phyloP scores from a whole-genome alignment of 495 filamentous ascomycete genomes.

The Letharia lupina region DNA sequence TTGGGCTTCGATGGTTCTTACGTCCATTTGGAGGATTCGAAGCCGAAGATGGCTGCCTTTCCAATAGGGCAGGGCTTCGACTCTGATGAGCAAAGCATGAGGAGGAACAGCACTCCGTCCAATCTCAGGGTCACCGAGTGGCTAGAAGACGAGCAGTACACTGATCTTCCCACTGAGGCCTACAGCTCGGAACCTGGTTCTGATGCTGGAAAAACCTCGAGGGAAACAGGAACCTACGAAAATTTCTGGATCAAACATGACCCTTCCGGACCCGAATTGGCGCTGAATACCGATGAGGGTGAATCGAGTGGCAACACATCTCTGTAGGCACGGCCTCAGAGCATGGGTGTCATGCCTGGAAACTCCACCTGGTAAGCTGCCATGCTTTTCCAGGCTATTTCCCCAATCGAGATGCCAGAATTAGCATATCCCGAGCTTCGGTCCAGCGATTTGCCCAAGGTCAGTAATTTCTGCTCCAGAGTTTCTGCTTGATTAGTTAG shows the following conservation, averaged over 20 bases:
- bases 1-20: constrained; percentile 13
- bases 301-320: background rate
- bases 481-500: background rate
- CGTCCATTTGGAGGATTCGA: constrained; percentile 7
- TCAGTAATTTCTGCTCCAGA: background rate
- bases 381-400: background rate
- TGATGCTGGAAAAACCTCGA: background rate
- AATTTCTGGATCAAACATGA: constrained; percentile 3
- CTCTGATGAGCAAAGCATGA: background rate
- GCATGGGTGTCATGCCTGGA: background rate
- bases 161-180: background rate
- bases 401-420: background rate
- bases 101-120: constrained; percentile 6
- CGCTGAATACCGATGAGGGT: background rate
- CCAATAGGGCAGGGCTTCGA: background rate
- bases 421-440: background rate
- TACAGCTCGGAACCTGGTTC: constrained; percentile 3
- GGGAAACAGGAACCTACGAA: constrained; percentile 5
- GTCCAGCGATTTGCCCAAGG: background rate
- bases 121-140: constrained; percentile 6
- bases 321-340: background rate
- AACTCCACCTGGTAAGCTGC: background rate
- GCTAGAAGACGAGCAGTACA: background rate
- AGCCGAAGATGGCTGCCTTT: background rate
- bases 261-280: background rate